These are phyloP conservation scores for Solanum lycopersicoides DNA, from an alignment of 257 asterid species.

Conservation along the genomic window DNA sequence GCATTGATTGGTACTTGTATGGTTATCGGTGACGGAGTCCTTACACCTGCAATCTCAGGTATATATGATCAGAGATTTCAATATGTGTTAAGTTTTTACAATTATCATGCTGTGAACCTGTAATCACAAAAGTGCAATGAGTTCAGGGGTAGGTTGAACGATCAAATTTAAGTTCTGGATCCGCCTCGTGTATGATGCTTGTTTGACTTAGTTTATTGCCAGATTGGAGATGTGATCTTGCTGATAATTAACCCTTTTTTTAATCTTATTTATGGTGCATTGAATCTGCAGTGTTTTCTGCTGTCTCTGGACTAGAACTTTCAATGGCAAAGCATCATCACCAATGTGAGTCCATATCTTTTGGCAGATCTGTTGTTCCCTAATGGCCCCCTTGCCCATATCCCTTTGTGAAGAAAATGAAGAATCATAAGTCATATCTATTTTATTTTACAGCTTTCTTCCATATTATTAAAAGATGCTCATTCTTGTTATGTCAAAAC, in stretches of 20 bases:
- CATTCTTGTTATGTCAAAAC: neutral
- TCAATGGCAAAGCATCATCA: conserved; percentile 74
- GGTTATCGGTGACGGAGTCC: conserved; percentile 98
- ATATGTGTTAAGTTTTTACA: neutral
- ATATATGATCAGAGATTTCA: neutral
- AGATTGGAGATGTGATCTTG: neutral
- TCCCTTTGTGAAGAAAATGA: neutral
- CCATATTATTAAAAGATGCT: neutral
- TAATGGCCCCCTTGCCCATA: neutral
- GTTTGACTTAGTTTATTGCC: neutral
- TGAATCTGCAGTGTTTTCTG: conserved; percentile 77
- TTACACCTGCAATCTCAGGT: conserved; percentile 97
- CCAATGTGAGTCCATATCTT: conserved; percentile 53
- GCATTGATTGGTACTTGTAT: conserved; percentile 93
- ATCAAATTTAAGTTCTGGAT: neutral
- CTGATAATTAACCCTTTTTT: neutral
- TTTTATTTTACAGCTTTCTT: neutral
- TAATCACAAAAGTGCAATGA: neutral
- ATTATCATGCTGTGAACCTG: neutral
- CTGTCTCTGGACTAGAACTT: conserved; percentile 94
- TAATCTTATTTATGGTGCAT: neutral
- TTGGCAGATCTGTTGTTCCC: neutral
- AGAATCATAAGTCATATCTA: neutral
- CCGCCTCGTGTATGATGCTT: neutral
- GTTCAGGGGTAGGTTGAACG: neutral